A percentile compares a stretch with the other conserved stretches of the same genome.
Conservation (phyloP, 495 filamentous ascomycete species). For the Bryoglossum gracile region DNA sequence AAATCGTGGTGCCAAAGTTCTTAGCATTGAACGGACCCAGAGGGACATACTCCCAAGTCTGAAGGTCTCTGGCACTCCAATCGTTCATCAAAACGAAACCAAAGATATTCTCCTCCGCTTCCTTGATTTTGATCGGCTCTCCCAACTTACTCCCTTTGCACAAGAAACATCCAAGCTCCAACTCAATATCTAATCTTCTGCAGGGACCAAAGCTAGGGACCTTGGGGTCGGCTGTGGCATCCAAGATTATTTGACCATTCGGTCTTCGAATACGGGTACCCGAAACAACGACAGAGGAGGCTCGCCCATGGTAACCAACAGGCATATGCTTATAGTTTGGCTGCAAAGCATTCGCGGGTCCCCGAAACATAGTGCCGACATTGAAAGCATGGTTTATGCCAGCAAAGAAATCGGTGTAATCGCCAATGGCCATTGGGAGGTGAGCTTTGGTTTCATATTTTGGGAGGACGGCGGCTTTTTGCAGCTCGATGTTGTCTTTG, state of each 20-base stretch:
- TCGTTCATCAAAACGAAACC: conserved; percentile 89
- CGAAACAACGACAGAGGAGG: conserved; percentile 70
- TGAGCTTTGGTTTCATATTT: conserved; percentile 59
- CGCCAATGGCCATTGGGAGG: conserved; percentile 81
- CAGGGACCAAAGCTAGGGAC: conserved; percentile 54
- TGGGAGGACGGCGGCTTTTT: conserved; percentile 43
- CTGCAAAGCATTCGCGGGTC: conserved; percentile 70
- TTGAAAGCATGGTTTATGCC: conserved; percentile 83
- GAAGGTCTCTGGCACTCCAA: conserved; percentile 89
- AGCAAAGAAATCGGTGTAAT: conserved; percentile 98
- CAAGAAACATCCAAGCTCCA: conserved; percentile 83
- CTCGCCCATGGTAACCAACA: conserved; percentile 80
- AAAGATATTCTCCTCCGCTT: conserved; percentile 75
- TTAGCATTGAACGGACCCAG: conserved; percentile 85
- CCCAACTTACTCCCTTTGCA: conserved; percentile 60
- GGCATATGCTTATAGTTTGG: conserved; percentile 88
- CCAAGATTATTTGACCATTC: conserved; percentile 69
- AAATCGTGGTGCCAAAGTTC: conserved; percentile 88
- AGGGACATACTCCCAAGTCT: conserved; percentile 84
- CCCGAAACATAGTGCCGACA: conserved; percentile 70
- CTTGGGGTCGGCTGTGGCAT: conserved; percentile 55
- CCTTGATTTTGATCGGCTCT: conserved; percentile 49
- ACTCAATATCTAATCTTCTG: conserved; percentile 72
- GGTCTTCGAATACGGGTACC: conserved; percentile 71
- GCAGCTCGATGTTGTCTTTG: conserved; percentile 47